Evolutionary conservation across 345 rosid genomes (phyloP), one percentile per base, ranked within the genome.

Genomic region (Firmiana major): DNA sequence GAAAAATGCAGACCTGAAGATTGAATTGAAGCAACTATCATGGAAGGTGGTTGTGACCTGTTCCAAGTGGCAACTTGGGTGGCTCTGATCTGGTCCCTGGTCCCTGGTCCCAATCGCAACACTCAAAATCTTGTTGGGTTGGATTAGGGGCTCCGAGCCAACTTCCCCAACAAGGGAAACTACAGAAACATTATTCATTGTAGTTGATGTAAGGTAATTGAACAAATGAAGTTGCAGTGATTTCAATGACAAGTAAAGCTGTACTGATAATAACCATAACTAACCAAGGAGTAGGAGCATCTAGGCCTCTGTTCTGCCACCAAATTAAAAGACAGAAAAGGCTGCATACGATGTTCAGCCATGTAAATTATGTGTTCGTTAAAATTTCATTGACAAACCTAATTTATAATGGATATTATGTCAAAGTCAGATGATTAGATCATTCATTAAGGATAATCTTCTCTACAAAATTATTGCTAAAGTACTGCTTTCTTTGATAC

Each of bases 161-260:
- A 38, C 80, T 78, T 78, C 76, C 19, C 3, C 31, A 4, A n/a
- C 43, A 76, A 70, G 67, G 71, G 21, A 70, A 84, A 66, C 26
- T 19, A 10, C n/a, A 7, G n/a, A 73, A 58, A 22, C 45, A 36
- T 53, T 31, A 31, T 71, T 22, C 55, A 42, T 42, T 49, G n/a
- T 34, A 71, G 82, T 72, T 69, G 83, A 49, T 69, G 12, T 0
- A 11, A 62, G 64, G 57, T 43, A 31, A 83, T 71, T 81, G 77
- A 86, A 83, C 78, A 67, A 75, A 77, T 65, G 49, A 22, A 62
- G 49, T 11, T 15, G 4, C 16, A 58, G 51, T 66, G 7, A 78
- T 74, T 83, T 81, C 76, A 78, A 66, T 72, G 80, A 71, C 77
- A 83, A 79, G n/a, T n/a, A n/a, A n/a, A n/a, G 75, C 69, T 75